A percentile compares a stretch with the other conserved stretches of the same genome.
phyloP scores from a whole-genome alignment of 192 early-diverging fungal genomes.

The Coemansia furcata region DNA sequence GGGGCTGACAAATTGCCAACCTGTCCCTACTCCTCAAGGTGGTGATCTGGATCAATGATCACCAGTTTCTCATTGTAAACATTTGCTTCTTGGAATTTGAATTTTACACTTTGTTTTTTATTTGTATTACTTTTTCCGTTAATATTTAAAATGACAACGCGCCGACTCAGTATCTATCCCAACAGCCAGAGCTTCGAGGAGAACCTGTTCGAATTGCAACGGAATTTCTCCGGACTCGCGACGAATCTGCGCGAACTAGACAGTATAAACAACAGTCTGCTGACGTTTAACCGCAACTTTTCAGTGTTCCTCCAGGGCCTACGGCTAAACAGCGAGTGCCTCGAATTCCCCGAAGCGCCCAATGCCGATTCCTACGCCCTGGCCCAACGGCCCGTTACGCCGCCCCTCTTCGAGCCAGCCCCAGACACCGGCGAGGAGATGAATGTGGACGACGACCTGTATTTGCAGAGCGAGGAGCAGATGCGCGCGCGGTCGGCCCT shows the following conservation, averaged over 20 bases:
- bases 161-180: slow-evolving; percentile 47
- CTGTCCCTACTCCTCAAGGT: not conserved
- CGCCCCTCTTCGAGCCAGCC: slow-evolving; percentile 1
- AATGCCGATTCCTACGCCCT: slow-evolving; percentile 36
- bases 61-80: not conserved
- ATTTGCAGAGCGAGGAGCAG: not conserved
- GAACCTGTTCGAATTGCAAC: slow-evolving; percentile 43
- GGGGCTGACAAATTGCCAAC: not conserved
- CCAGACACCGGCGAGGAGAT: not conserved
- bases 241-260: slow-evolving; percentile 41
- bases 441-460: not conserved
- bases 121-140: not conserved
- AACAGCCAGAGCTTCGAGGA: slow-evolving; percentile 49
- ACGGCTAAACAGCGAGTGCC: slow-evolving; percentile 45
- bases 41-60: not conserved
- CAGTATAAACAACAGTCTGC: slow-evolving; percentile 42
- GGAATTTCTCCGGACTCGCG: slow-evolving; percentile 31
- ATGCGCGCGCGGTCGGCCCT: not conserved
- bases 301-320: slow-evolving; percentile 42
- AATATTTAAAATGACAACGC: slow-evolving; percentile 28
- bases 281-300: slow-evolving; percentile 52
- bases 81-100: not conserved
- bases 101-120: not conserved
- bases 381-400: slow-evolving; percentile 28
- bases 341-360: slow-evolving; percentile 42